Percentiles rank a stretch among this genome's conserved stretches.
These are phyloP conservation scores for Acrodontium crateriforme DNA, from an alignment of 2,329 filamentous ascomycete species.

Conservation along the genomic window DNA sequence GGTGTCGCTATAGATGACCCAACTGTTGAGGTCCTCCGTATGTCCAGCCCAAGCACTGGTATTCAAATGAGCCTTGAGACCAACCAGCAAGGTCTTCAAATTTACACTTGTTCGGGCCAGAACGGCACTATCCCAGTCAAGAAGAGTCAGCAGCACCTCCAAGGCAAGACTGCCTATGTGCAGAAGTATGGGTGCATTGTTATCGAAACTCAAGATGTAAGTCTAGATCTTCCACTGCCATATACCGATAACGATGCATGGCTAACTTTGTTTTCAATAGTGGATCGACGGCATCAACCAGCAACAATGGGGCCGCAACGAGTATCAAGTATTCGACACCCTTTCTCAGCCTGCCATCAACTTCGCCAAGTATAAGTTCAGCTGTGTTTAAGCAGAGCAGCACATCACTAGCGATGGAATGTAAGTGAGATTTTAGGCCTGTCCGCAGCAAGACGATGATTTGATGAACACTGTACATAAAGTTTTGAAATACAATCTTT, in stretches of 20 bases:
- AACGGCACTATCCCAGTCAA: slow-evolving; percentile 20
- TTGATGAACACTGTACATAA: too few relatives aligned
- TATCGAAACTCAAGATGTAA: slow-evolving; percentile 44
- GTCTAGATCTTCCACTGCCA: slow-evolving; percentile 1
- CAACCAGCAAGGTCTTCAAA: slow-evolving; percentile 19
- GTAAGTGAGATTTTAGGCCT: too few relatives aligned
- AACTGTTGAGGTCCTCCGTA: slow-evolving; percentile 12
- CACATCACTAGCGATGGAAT: neutral
- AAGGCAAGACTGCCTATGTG: slow-evolving; percentile 10
- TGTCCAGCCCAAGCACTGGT: slow-evolving; percentile 14
- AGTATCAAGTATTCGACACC: slow-evolving; percentile 36
- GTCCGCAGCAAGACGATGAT: too few relatives aligned
- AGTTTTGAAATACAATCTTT: too few relatives aligned
- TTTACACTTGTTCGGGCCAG: slow-evolving; percentile 20
- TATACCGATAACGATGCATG: slow-evolving; percentile 48
- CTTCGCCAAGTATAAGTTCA: slow-evolving; percentile 11
- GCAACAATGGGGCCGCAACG: slow-evolving; percentile 65
- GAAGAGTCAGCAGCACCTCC: slow-evolving; percentile 17
- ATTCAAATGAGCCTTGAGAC: slow-evolving; percentile 17
- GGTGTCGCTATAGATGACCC: slow-evolving; percentile 13
- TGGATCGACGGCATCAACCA: slow-evolving; percentile 95
- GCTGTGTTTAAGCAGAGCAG: slow-evolving; percentile 1
- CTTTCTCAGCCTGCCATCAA: slow-evolving; percentile 21
- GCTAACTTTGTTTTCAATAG: slow-evolving; percentile 4
- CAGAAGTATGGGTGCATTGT: slow-evolving; percentile 70